phyloP scores from a whole-genome alignment of 768 basidiomycete genomes.

The Leucosporidium yakuticum region DNA sequence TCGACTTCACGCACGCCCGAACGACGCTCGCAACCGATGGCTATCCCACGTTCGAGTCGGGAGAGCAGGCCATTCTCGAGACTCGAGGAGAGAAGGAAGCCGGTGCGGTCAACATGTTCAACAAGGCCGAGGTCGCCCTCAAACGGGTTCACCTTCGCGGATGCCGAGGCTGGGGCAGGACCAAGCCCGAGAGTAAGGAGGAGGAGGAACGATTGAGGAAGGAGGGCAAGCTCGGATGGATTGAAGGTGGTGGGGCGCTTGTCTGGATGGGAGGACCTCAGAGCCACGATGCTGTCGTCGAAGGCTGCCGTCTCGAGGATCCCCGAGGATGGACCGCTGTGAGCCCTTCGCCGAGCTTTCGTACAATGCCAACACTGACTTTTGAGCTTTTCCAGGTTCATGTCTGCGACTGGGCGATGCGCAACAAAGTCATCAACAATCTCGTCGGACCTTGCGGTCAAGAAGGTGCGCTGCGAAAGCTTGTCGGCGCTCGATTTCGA shows the following conservation, averaged over 20 bases:
- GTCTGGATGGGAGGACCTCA: slow-evolving; percentile 42
- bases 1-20: slow-evolving; percentile 44
- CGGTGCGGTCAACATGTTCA: slow-evolving; percentile 36
- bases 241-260: slow-evolving; percentile 37
- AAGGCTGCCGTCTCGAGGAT: slow-evolving; percentile 37
- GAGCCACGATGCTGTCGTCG: slow-evolving; percentile 23
- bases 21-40: slow-evolving; percentile 47
- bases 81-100: slow-evolving; percentile 40
- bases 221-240: slow-evolving; percentile 41
- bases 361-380: no score
- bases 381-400: slow-evolving; percentile 20
- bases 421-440: slow-evolving; percentile 30
- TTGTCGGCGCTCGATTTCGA: background rate
- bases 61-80: slow-evolving; percentile 42
- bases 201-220: slow-evolving; percentile 23
- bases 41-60: slow-evolving; percentile 42
- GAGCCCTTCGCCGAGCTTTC: background rate
- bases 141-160: slow-evolving; percentile 31
- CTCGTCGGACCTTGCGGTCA: slow-evolving; percentile 36
- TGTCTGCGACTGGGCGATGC: slow-evolving; percentile 29
- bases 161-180: slow-evolving; percentile 32
- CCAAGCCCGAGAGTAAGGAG: slow-evolving; percentile 21
- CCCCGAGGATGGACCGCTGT: slow-evolving; percentile 39
- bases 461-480: slow-evolving; percentile 5
- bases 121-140: slow-evolving; percentile 6